phyloP scores from a whole-genome alignment of 176 grass and related monocot species.

The Carex myosuroides region DNA sequence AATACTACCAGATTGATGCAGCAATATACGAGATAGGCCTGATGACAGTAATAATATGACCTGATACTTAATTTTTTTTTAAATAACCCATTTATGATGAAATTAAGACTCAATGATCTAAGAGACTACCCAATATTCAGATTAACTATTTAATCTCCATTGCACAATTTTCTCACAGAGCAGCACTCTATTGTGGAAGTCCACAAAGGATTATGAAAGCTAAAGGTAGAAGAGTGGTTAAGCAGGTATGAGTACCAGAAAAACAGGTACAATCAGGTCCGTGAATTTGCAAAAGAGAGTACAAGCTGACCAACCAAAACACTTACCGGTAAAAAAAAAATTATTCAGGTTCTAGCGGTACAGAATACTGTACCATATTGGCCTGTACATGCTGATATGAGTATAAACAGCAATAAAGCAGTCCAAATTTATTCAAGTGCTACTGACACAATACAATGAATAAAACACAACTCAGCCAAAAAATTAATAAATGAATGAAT shows the following conservation, averaged over 20 bases:
- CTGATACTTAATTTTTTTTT: neutral
- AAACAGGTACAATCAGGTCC: neutral
- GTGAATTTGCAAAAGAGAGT: neutral
- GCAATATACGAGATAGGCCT: neutral
- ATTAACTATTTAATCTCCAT: neutral
- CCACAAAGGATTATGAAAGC: neutral
- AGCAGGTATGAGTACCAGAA: neutral
- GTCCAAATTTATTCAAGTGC: neutral
- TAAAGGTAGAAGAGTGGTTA: neutral
- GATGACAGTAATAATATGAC: neutral
- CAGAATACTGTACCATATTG: neutral
- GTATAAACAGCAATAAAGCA: neutral
- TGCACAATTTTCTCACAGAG: neutral
- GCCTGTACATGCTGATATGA: neutral
- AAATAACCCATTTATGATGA: neutral
- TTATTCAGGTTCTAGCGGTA: neutral
- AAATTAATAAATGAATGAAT: neutral
- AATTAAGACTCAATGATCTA: neutral
- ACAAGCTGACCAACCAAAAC: neutral
- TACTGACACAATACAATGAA: neutral
- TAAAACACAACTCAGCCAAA: neutral
- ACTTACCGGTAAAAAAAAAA: neutral
- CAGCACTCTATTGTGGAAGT: neutral
- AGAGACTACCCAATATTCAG: neutral
- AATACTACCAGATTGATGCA: neutral